Conservation (phyloP, 192 early-diverging fungal species). For the Kappamyces sp. region DNA sequence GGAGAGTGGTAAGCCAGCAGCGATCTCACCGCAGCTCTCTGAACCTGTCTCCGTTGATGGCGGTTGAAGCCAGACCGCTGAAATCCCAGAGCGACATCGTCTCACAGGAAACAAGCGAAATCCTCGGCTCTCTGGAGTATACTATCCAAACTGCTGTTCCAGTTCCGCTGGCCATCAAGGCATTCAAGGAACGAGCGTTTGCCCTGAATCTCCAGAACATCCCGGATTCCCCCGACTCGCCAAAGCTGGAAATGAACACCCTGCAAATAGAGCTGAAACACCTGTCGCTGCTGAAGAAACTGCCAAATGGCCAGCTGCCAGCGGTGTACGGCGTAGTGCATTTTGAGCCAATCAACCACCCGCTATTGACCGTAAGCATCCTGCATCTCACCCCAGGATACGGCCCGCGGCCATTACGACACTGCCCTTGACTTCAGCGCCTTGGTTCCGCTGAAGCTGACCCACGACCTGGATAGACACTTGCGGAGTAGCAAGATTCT, state of each 20-base stretch:
- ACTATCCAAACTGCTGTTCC: conserved; percentile 36
- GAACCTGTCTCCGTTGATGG: background rate
- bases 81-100: background rate
- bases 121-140: conserved; percentile 52
- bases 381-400: conserved; percentile 16
- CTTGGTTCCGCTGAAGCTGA: conserved; percentile 34
- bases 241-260: conserved; percentile 11
- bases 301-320: conserved; percentile 19
- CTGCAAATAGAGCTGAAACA: background rate
- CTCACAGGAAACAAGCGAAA: conserved; percentile 20
- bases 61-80: background rate
- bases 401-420: conserved; percentile 25
- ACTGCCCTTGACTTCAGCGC: conserved; percentile 33
- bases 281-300: background rate
- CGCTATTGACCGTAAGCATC: conserved; percentile 21
- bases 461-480: conserved; percentile 31
- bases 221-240: conserved; percentile 5
- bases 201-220: conserved; percentile 40
- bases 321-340: conserved; percentile 34
- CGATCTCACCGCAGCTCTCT: background rate
- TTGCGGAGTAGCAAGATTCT: conserved; percentile 28
- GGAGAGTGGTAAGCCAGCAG: conserved; percentile 28
- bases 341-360: conserved; percentile 24
- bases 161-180: conserved; percentile 44
- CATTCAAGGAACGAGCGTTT: conserved; percentile 44